phyloP scores from a whole-genome alignment of 805 yeast genomes.

The Ogataea parapolymorpha region DNA sequence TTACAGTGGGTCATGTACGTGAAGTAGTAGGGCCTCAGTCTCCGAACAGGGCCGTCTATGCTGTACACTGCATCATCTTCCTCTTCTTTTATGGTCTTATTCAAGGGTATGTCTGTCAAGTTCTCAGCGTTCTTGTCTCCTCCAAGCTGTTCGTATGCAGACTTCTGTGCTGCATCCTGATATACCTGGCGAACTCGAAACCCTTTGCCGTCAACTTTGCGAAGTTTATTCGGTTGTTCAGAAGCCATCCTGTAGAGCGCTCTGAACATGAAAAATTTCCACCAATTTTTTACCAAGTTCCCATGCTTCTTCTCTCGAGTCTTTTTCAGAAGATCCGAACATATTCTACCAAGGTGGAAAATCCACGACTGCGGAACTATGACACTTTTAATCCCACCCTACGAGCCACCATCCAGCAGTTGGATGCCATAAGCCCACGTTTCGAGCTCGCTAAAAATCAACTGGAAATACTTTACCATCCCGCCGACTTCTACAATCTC shows the following conservation, averaged over 20 bases:
- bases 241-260: conserved; percentile 2
- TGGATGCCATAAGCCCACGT: conserved; percentile 65
- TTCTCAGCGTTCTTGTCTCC: conserved; percentile 26
- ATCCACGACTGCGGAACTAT: conserved; percentile 23
- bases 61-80: conserved; percentile 56
- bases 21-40: conserved; percentile 81
- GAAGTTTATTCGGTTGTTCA: conserved; percentile 15
- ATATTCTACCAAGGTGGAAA: conserved; percentile 29
- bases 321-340: conserved; percentile 16
- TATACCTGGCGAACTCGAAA: conserved; percentile 44
- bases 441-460: conserved; percentile 56
- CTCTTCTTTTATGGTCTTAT: conserved; percentile 45
- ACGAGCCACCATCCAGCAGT: conserved; percentile 38
- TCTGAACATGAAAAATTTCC: conserved; percentile 5
- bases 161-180: conserved; percentile 40
- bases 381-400: conserved; percentile 27
- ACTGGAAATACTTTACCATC: conserved; percentile 60
- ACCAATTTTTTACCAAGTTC: neutral
- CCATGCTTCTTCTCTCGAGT: conserved; percentile 8
- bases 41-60: conserved; percentile 59
- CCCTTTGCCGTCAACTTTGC: conserved; percentile 42
- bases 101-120: conserved; percentile 16
- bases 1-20: conserved; percentile 92
- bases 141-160: conserved; percentile 41
- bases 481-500: conserved; percentile 66